A percentile compares a stretch with the other conserved stretches of the same genome.
Conservation (phyloP, 768 basidiomycete genomes). For the Leccinum broughii region DNA sequence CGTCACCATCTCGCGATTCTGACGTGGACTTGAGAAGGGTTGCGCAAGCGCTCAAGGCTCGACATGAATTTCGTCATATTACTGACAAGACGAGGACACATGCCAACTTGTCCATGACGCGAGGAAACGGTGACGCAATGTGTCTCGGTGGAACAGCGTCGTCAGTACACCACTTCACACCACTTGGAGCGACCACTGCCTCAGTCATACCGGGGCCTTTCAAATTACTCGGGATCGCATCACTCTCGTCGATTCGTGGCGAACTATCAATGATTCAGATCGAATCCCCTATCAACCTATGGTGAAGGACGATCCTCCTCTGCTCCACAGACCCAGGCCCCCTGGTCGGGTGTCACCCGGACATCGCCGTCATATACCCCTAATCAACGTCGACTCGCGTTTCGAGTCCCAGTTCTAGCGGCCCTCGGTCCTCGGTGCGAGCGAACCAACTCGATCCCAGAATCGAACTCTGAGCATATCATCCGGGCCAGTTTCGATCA, state of each 20-base stretch:
- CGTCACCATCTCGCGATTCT: neutral
- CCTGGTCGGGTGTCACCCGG: neutral
- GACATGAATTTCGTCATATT: neutral
- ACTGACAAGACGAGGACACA: neutral
- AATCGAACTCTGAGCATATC: neutral
- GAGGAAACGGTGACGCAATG: neutral
- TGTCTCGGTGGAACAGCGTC: neutral
- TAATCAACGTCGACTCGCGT: neutral
- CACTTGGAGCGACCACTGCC: neutral
- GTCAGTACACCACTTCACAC: neutral
- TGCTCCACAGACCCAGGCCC: neutral
- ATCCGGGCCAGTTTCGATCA: neutral
- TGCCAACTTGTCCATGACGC: neutral
- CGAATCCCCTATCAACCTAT: neutral
- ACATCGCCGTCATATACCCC: neutral
- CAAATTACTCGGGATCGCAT: neutral
- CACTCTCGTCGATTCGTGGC: neutral
- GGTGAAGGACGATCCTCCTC: neutral
- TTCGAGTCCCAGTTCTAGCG: neutral
- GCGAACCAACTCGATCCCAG: neutral
- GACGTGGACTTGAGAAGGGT: neutral
- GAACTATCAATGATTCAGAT: neutral
- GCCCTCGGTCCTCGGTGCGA: neutral
- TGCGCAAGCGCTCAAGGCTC: neutral
- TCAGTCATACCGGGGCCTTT: neutral